Base-by-base conservation (phyloP, 192 early-diverging fungal species). In the Entomortierella lignicola region DNA sequence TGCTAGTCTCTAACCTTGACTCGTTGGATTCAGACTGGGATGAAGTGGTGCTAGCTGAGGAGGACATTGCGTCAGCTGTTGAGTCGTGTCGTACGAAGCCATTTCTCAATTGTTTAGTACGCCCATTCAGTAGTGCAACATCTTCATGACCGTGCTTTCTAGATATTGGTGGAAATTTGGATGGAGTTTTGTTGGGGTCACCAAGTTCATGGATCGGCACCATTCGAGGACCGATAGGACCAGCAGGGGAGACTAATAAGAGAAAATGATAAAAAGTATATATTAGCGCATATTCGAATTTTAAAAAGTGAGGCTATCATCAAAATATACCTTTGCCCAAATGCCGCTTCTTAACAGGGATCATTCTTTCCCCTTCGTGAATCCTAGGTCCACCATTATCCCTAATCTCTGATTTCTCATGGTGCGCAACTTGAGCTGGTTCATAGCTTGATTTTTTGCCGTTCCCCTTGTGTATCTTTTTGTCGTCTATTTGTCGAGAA, bases 321-420 rank as follows among this genome's bases (percentile, higher is more conserved):
- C 6, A 2, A 53, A 17, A 17, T 20, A 17, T 69, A 60, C 56
- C 66, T 61, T 61, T 66, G 18, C 72, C 37, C 26, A 48, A 60
- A 37, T 58, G 67, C 17, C 74, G 39, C 37, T 79, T 79, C n/a
- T 79, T 79, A 21, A 79, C 74, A 55, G 74, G 74, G 23, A 79
- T 56, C 11, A 79, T 79, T 31, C 47, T 25, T 18, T 79, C 66
- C 15, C 55, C 25, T 13, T 79, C 74, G 1, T 23, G 20, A 10
- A 27, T 10, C 31, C 42, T 67, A 29, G 25, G n/a, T 5, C 55
- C 65, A 29, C 32, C 51, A 17, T 41, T 42, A n/a, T 66, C 63
- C 13, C 13, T 43, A 8, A 25, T 8, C 18, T 37, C 21, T 2
- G 43, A 34, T 52, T 41, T 32, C 4, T 37, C 44, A 42, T 44